Base-by-base conservation (phyloP, 805 yeast species). In the Candida ficus region DNA sequence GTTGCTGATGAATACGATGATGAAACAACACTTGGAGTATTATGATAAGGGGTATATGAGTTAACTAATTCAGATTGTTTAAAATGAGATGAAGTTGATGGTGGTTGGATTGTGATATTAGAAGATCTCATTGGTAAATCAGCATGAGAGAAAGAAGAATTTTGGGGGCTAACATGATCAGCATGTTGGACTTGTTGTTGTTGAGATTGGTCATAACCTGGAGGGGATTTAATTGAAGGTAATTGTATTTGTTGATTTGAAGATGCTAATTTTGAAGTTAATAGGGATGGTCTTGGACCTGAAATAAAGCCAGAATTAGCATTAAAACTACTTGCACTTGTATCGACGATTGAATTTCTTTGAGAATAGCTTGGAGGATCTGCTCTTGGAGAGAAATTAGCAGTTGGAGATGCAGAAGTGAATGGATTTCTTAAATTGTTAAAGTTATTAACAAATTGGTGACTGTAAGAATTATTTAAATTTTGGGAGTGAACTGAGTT, bases 11-110 rank as follows among this genome's bases (percentile, higher is more conserved):
- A 60, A 44, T 69, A 69, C 3, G 73, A 72, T 11, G 71, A 62
- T 34, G 75, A 67, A 4, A 73, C 67, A n/a, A 60, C 71, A 35
- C 64, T 65, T 5, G 77, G 78, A 4, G 76, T 66, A 50, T 71
- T 68, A 50, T 71, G 75, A 39, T 49, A 60, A 36, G 73, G 63
- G 32, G 61, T 54, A 45, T 48, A 62, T 14, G 63, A 54, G 34
- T 53, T 53, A 8, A 48, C 47, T 4, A 46, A 37, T 12, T 49
- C 52, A 13, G 54, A 47, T 17, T 51, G 45, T 14, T 49, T 54
- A 41, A 58, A 58, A 35, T 56, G 61, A 7, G 52, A 48, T 6
- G 64, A 60, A 3, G 63, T 58, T 4, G 54, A 33, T 13, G 54
- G 56, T 21, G 45, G 56, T 29, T 51, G 50, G 8, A 59, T 50